Conservation (phyloP, 2,329 filamentous ascomycete species). For the Aspergillus sp. region DNA sequence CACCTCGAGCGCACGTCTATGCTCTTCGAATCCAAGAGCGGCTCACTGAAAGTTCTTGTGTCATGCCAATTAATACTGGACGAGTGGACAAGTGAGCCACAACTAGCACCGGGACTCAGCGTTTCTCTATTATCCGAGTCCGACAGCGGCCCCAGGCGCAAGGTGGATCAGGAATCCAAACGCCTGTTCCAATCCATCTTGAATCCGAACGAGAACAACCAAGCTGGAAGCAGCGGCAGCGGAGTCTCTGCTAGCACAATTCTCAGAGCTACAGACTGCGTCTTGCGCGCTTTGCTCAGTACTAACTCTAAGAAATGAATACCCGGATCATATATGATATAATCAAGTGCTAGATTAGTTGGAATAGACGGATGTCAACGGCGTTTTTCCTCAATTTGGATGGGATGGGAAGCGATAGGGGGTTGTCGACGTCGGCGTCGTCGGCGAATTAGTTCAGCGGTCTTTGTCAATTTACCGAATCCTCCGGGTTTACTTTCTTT, state of each 20-base stretch:
- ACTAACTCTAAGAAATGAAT: not conserved
- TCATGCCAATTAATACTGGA: constrained; percentile 40
- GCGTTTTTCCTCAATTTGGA: not conserved
- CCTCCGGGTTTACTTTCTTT: not conserved
- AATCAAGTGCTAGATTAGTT: not conserved
- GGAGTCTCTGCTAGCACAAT: constrained; percentile 32
- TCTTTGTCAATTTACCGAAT: not conserved
- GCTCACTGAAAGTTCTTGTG: constrained; percentile 30
- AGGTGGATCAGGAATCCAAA: constrained; percentile 42
- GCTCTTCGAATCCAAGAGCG: constrained; percentile 29
- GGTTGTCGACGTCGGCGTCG: not conserved
- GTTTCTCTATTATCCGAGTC: constrained; percentile 26
- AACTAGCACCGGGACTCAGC: constrained; percentile 39
- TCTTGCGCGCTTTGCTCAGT: constrained; percentile 37
- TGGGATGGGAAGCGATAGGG: not conserved
- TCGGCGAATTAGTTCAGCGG: not conserved
- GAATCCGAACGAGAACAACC: constrained; percentile 19
- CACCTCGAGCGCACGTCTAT: constrained; percentile 42
- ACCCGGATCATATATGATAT: not conserved
- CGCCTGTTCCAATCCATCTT: constrained; percentile 42
- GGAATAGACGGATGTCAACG: not conserved
- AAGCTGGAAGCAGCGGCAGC: constrained; percentile 13
- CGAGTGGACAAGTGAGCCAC: constrained; percentile 45
- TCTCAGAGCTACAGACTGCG: constrained; percentile 39
- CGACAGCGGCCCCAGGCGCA: constrained; percentile 21